A percentile compares a stretch with the other conserved stretches of the same genome.
phyloP scores from a whole-genome alignment of 164 flowering plant genomes.

The Tinospora cordifolia region DNA sequence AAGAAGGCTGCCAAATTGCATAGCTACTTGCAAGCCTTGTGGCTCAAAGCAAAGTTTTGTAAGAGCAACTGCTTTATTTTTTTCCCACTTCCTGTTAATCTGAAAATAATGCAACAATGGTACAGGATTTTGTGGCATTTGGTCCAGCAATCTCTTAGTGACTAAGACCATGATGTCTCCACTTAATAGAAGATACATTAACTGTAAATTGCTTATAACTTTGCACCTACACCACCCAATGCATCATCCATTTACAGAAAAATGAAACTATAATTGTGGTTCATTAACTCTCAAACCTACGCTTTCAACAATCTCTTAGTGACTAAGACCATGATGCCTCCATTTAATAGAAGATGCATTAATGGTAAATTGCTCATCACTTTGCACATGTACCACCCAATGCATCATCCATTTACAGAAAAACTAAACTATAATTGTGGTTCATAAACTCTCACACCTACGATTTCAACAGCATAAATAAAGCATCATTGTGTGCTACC shows the following conservation, averaged over 20 bases:
- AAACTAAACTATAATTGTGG: background rate
- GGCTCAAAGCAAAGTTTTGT: background rate
- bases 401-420: background rate
- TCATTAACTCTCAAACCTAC: background rate
- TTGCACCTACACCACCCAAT: background rate
- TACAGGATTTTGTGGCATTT: background rate
- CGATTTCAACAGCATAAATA: background rate
- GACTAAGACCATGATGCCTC: too few relatives aligned
- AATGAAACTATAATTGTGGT: background rate
- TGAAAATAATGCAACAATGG: background rate
- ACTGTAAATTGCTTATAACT: background rate
- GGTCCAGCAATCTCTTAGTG: background rate
- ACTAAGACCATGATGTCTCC: background rate
- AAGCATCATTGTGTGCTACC: background rate
- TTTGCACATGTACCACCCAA: background rate
- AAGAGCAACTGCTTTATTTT: background rate
- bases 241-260: background rate
- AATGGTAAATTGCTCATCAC: background rate
- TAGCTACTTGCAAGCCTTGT: background rate
- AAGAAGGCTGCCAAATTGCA: background rate
- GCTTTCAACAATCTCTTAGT: too few relatives aligned
- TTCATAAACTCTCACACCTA: background rate
- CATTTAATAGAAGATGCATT: background rate
- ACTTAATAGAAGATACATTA: background rate
- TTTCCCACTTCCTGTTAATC: background rate